Conservation (phyloP, 805 yeast species). For the Metschnikowia cubensis region DNA sequence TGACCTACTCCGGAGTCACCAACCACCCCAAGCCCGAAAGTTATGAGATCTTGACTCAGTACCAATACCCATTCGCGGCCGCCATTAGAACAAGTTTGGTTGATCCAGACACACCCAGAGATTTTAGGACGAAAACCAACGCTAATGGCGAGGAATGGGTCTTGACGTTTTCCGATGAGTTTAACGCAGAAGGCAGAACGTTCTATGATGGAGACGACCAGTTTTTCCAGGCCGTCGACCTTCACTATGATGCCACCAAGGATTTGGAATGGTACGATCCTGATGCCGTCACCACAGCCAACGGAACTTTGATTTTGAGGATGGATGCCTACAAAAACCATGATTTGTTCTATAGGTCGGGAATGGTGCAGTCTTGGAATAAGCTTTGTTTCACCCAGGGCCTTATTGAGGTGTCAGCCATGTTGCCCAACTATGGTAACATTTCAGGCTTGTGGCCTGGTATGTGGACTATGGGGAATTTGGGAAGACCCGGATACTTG, state of each 20-base stretch:
- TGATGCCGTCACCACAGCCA: constrained; percentile 38
- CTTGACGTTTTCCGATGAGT: constrained; percentile 40
- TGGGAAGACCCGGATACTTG: constrained; percentile 35
- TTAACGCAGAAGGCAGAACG: constrained; percentile 41
- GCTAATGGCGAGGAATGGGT: constrained; percentile 51
- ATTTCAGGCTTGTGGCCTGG: constrained; percentile 38
- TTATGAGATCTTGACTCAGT: constrained; percentile 19
- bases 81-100: constrained; percentile 35
- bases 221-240: constrained; percentile 38
- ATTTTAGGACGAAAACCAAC: constrained; percentile 21
- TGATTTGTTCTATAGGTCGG: constrained; percentile 35
- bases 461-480: constrained; percentile 36
- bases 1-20: constrained; percentile 75
- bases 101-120: constrained; percentile 41
- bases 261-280: constrained; percentile 46
- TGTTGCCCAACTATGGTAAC: constrained; percentile 30
- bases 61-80: constrained; percentile 33
- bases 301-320: constrained; percentile 33
- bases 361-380: constrained; percentile 41
- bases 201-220: constrained; percentile 44
- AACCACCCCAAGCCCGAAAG: constrained; percentile 19
- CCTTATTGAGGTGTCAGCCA: constrained; percentile 26
- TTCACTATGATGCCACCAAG: constrained; percentile 40
- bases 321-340: constrained; percentile 39
- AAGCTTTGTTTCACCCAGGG: constrained; percentile 35